Evolutionary conservation across 1,139 yeast genomes (phyloP).

Genomic region (Nakaseomyces nivariensis): DNA sequence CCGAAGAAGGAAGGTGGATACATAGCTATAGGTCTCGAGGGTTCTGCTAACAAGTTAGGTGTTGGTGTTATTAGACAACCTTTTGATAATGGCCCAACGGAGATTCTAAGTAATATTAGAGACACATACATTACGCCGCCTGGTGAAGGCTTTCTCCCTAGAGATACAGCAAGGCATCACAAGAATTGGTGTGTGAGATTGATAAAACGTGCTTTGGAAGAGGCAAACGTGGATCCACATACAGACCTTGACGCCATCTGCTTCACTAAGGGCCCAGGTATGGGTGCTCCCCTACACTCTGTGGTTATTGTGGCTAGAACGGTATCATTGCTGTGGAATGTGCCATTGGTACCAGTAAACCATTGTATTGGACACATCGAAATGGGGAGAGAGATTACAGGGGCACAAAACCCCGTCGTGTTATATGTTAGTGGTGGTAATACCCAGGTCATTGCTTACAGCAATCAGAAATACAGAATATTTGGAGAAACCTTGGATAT

Average conservation of each 20-base stretch:
- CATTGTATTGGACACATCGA: conserved; percentile 98
- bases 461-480: conserved; percentile 83
- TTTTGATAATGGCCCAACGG: conserved; percentile 37
- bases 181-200: conserved; percentile 89
- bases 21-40: conserved; percentile 84
- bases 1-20: conserved; percentile 39
- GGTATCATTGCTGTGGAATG: conserved; percentile 64
- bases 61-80: conserved; percentile 78
- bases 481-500: conserved; percentile 97
- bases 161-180: conserved; percentile 96
- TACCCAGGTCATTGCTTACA: conserved; percentile 95
- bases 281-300: conserved; percentile 97
- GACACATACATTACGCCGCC: conserved; percentile 95
- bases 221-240: conserved; percentile 41
- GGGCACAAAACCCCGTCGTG: conserved; percentile 91
- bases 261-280: conserved; percentile 97
- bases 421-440: conserved; percentile 96
- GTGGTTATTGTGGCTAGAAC: conserved; percentile 92
- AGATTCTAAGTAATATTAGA: conserved; percentile 75
- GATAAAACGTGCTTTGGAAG: conserved; percentile 54
- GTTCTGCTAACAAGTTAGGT: conserved; percentile 93
- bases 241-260: conserved; percentile 78
- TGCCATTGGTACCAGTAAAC: conserved; percentile 89
- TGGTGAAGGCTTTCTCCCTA: conserved; percentile 92
- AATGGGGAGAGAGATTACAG: conserved; percentile 97